Conservation (phyloP, 2,329 filamentous ascomycete species). For the Periconia sp. region DNA sequence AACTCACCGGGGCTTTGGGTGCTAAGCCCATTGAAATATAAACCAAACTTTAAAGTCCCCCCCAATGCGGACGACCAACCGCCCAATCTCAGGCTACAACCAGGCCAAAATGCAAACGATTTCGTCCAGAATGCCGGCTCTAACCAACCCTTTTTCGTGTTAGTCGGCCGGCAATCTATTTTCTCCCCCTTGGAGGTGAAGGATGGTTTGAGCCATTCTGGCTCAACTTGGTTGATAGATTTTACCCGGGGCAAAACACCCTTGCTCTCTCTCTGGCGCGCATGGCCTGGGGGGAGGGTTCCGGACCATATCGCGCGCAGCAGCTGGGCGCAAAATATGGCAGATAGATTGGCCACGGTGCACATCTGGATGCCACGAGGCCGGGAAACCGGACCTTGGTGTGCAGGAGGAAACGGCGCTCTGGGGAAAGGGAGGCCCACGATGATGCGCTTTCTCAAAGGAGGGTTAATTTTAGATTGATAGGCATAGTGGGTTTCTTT, state of each 20-base stretch:
- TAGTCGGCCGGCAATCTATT: neutral
- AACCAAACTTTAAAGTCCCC: too few species aligned
- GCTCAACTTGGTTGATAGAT: neutral
- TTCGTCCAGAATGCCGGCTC: too few species aligned
- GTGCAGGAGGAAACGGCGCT: neutral
- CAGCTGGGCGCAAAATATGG: too few species aligned
- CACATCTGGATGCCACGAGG: constrained; percentile 7
- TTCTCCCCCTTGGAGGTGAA: neutral
- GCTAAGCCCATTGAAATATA: too few species aligned
- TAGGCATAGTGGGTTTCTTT: constrained; percentile 4
- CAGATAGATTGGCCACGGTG: constrained; percentile 5
- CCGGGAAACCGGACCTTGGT: constrained; percentile 8
- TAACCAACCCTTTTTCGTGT: too few species aligned
- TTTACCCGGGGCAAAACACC: neutral
- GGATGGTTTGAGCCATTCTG: neutral
- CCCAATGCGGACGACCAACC: too few species aligned
- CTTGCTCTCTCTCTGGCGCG: neutral
- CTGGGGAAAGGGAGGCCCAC: too few species aligned
- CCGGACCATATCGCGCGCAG: too few species aligned
- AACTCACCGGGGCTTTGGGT: too few species aligned
- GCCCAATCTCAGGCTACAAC: too few species aligned
- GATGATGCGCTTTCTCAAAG: too few species aligned
- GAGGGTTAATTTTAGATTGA: constrained; percentile 6
- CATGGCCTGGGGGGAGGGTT: neutral
- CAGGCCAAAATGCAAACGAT: too few species aligned